These are phyloP conservation scores for Lactarius sanguifluus DNA, from an alignment of 768 basidiomycete genomes.

Conservation along the genomic window DNA sequence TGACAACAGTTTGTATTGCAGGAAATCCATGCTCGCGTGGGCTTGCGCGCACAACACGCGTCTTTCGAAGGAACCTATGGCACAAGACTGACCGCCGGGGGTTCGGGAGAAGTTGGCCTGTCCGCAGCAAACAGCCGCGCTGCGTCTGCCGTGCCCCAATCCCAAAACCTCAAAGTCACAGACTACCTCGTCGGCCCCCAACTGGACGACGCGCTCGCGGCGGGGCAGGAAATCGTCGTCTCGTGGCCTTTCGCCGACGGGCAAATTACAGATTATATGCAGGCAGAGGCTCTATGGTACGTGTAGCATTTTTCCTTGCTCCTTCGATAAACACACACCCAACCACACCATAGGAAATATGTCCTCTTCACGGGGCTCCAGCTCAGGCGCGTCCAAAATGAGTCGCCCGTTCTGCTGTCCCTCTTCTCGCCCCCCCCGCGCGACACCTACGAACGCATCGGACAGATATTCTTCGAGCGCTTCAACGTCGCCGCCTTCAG, in stretches of 20 bases:
- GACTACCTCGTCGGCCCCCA: slow-evolving; percentile 83
- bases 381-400: slow-evolving; percentile 80
- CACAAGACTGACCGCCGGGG: slow-evolving; percentile 38
- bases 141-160: slow-evolving; percentile 47
- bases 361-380: slow-evolving; percentile 72
- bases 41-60: slow-evolving; percentile 47
- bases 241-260: slow-evolving; percentile 84
- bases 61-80: slow-evolving; percentile 24
- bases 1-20: slow-evolving; percentile 35
- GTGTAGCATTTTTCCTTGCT: slow-evolving; percentile 32
- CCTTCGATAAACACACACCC: neutral
- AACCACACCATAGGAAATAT: slow-evolving; percentile 65
- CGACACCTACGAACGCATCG: slow-evolving; percentile 65
- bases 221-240: slow-evolving; percentile 68
- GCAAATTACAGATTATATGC: slow-evolving; percentile 72
- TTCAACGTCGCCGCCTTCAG: slow-evolving; percentile 86
- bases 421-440: slow-evolving; percentile 66
- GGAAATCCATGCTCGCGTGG: slow-evolving; percentile 82
- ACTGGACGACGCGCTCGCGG: slow-evolving; percentile 75
- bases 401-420: slow-evolving; percentile 80
- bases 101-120: slow-evolving; percentile 33
- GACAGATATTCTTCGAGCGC: slow-evolving; percentile 87
- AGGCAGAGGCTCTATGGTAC: slow-evolving; percentile 88
- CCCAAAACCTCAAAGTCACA: slow-evolving; percentile 51
- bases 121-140: slow-evolving; percentile 49